Evolutionary conservation across 345 rosid species (phyloP).

Genomic region (Eucalyptus grandis): DNA sequence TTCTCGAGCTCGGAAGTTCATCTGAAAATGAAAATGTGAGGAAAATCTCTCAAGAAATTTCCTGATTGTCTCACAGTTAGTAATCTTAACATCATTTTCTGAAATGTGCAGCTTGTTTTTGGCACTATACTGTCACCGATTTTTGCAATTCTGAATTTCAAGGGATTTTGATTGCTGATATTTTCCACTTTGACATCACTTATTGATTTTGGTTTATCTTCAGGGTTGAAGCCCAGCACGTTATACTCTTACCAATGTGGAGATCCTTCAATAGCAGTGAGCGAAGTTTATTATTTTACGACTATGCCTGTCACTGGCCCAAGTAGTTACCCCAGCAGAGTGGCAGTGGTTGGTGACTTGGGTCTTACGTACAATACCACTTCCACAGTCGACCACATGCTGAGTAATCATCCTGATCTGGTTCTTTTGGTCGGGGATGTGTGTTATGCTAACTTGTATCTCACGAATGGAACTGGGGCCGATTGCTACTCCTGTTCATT

Average conservation of each 20-base stretch:
- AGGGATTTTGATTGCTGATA: not conserved
- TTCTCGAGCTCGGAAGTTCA: not conserved
- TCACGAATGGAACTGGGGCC: conserved; percentile 43
- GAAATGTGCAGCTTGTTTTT: not conserved
- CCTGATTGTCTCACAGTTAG: not conserved
- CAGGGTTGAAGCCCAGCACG: conserved; percentile 60
- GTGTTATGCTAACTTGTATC: conserved; percentile 66
- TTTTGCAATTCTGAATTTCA: not conserved
- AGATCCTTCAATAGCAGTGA: conserved; percentile 59
- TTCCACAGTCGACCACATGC: conserved; percentile 39
- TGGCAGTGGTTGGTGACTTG: conserved; percentile 67
- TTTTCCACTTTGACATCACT: not conserved
- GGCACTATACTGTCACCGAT: not conserved
- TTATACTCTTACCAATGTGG: conserved; percentile 61
- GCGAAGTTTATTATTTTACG: conserved; percentile 30
- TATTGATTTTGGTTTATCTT: not conserved
- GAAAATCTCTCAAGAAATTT: not conserved
- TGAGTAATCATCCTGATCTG: conserved; percentile 74
- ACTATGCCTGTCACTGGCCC: conserved; percentile 63
- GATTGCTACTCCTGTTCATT: conserved; percentile 45
- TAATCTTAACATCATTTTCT: not conserved
- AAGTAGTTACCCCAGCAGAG: conserved; percentile 47
- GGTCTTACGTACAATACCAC: conserved; percentile 85
- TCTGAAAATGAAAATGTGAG: not conserved
- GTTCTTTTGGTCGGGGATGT: conserved; percentile 69